phyloP scores from a whole-genome alignment of 305 asterid species.

The Fraxinus angustifolia region DNA sequence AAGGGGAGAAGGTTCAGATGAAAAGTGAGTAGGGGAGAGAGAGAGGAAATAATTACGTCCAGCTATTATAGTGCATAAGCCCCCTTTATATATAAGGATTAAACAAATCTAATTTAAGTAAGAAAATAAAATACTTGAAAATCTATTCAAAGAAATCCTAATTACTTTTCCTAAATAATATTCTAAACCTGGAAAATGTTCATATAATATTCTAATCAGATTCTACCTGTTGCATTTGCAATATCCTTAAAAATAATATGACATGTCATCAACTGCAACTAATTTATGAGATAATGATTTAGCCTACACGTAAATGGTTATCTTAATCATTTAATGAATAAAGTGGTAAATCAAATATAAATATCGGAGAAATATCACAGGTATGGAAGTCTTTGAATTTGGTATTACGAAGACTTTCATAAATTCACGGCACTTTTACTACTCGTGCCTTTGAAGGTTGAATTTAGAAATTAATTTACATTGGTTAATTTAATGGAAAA shows the following conservation, averaged over 20 bases:
- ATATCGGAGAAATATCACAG: not conserved
- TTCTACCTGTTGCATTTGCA: not conserved
- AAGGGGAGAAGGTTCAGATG: no score
- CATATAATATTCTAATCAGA: no score
- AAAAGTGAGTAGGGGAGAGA: no score
- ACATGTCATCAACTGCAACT: not conserved
- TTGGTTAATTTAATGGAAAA: no score
- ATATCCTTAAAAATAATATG: not conserved
- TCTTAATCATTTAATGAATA: not conserved
- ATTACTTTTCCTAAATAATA: no score
- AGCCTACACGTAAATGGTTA: not conserved
- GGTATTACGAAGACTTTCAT: not conserved
- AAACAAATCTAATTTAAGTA: no score
- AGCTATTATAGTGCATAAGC: no score
- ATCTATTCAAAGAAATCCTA: no score
- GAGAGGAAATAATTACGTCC: no score
- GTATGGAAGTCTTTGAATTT: not conserved
- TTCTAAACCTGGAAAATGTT: no score
- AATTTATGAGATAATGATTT: not conserved
- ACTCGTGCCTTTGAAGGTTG: not conserved
- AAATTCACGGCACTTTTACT: not conserved
- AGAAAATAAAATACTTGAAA: no score
- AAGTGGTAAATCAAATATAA: not conserved
- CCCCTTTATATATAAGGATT: no score
- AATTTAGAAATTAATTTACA: not conserved